A percentile compares a stretch with the other conserved stretches of the same genome.
These are phyloP conservation scores for Neurospora sp. DNA, from an alignment of 495 filamentous ascomycete genomes.

Conservation along the genomic window DNA sequence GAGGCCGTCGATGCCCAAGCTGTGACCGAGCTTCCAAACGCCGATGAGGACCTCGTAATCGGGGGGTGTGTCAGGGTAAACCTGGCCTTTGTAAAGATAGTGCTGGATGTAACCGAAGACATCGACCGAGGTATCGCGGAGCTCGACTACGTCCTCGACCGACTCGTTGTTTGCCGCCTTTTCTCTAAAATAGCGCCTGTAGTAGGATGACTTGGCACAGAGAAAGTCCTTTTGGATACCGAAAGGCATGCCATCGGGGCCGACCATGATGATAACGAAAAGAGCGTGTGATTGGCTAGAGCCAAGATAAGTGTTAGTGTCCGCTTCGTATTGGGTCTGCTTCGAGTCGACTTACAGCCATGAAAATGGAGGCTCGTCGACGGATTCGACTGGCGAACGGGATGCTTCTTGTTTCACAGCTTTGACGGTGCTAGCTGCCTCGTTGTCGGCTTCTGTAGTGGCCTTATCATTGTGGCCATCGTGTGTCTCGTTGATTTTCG, in stretches of 20 bases:
- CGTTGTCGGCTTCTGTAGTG: not conserved
- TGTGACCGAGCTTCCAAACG: conserved; percentile 41
- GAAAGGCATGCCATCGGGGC: conserved; percentile 38
- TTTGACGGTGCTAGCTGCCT: not conserved
- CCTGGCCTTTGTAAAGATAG: conserved; percentile 39
- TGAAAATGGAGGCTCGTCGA: conserved; percentile 14
- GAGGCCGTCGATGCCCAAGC: conserved; percentile 41
- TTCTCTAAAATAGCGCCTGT: conserved; percentile 30
- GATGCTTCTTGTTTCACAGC: not conserved
- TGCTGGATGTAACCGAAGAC: conserved; percentile 42
- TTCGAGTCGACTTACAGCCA: conserved; percentile 22
- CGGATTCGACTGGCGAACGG: not conserved
- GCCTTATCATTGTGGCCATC: not conserved
- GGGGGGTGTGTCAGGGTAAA: conserved; percentile 32
- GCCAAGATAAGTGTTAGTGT: conserved; percentile 1
- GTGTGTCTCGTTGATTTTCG: not conserved
- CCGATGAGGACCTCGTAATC: conserved; percentile 40
- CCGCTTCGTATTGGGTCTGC: not conserved
- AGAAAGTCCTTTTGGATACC: conserved; percentile 47
- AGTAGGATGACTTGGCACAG: conserved; percentile 37
- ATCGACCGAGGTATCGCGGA: conserved; percentile 32
- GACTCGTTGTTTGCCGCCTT: conserved; percentile 12
- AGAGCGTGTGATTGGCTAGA: conserved; percentile 40
- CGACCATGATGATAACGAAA: conserved; percentile 41
- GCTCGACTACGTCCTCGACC: conserved; percentile 36